phyloP scores from a whole-genome alignment of 2,329 filamentous ascomycete genomes.

The Neofusicoccum sp. region DNA sequence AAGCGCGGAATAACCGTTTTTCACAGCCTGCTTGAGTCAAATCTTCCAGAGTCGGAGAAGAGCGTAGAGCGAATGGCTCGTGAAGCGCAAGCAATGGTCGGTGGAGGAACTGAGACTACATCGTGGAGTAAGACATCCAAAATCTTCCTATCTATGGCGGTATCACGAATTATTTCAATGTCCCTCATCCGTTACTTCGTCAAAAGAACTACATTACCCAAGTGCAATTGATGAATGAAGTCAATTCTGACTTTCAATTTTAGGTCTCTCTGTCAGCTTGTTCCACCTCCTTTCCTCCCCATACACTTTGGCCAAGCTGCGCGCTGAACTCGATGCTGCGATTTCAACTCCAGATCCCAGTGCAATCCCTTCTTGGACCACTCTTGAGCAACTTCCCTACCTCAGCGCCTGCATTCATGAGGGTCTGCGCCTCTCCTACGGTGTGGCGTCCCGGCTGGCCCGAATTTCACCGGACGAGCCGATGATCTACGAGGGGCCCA shows the following conservation, averaged over 20 bases:
- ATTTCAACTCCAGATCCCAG: neutral
- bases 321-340: constrained; percentile 32
- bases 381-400: constrained; percentile 20
- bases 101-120: constrained; percentile 9
- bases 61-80: constrained; percentile 7
- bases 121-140: neutral
- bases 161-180: too few species aligned
- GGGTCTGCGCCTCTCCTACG: constrained; percentile 19
- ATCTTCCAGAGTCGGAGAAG: constrained; percentile 18
- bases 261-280: constrained; percentile 30
- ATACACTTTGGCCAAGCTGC: constrained; percentile 29
- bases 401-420: constrained; percentile 23
- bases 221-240: too few species aligned
- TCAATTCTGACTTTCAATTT: too few species aligned
- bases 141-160: constrained; percentile 14
- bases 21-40: constrained; percentile 16
- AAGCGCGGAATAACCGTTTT: constrained; percentile 15
- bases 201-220: too few species aligned
- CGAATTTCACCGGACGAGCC: constrained; percentile 20
- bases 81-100: constrained; percentile 18
- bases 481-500: constrained; percentile 15
- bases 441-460: constrained; percentile 20
- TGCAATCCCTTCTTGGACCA: neutral
- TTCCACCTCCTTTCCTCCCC: constrained; percentile 39
- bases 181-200: constrained; percentile 37